Evolutionary conservation across 352 stramenopile genomes (phyloP).

Genomic region (Pythium folliculosum): DNA sequence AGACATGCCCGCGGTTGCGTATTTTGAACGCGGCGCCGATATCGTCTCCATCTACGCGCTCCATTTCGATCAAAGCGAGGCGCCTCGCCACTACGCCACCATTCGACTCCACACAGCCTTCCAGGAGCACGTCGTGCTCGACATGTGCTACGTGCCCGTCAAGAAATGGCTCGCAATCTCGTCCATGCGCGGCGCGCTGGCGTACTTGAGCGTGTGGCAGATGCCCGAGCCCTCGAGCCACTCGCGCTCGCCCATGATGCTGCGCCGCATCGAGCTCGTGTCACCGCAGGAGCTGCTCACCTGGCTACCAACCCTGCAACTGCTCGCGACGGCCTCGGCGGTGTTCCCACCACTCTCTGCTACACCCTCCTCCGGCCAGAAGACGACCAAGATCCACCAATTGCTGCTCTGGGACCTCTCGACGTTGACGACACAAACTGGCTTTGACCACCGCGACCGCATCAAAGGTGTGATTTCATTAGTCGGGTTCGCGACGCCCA

Average conservation of each 20-base stretch:
- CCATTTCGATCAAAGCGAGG: slow-evolving; percentile 64
- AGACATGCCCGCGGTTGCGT: slow-evolving; percentile 62
- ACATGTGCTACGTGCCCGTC: slow-evolving; percentile 55
- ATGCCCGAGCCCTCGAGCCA: slow-evolving; percentile 36
- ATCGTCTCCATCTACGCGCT: slow-evolving; percentile 69
- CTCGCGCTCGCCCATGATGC: slow-evolving; percentile 52
- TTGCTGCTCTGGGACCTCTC: slow-evolving; percentile 57
- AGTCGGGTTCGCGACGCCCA: slow-evolving; percentile 42
- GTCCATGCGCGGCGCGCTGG: slow-evolving; percentile 43
- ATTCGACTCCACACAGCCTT: slow-evolving; percentile 77
- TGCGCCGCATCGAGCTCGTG: slow-evolving; percentile 57
- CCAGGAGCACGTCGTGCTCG: slow-evolving; percentile 63
- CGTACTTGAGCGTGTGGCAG: slow-evolving; percentile 66
- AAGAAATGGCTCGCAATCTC: slow-evolving; percentile 51
- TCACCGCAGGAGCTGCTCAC: slow-evolving; percentile 58
- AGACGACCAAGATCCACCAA: slow-evolving; percentile 51
- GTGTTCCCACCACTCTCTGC: slow-evolving; percentile 45
- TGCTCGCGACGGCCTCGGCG: slow-evolving; percentile 50
- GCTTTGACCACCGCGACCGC: slow-evolving; percentile 36
- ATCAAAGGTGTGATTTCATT: slow-evolving; percentile 58
- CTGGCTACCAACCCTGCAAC: slow-evolving; percentile 56
- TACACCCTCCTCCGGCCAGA: slow-evolving; percentile 18
- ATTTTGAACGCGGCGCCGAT: slow-evolving; percentile 66
- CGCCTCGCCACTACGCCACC: slow-evolving; percentile 57
- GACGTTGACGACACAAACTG: slow-evolving; percentile 18